phyloP scores from a whole-genome alignment of 2,329 filamentous ascomycete genomes.

The Aspergillus sp. region DNA sequence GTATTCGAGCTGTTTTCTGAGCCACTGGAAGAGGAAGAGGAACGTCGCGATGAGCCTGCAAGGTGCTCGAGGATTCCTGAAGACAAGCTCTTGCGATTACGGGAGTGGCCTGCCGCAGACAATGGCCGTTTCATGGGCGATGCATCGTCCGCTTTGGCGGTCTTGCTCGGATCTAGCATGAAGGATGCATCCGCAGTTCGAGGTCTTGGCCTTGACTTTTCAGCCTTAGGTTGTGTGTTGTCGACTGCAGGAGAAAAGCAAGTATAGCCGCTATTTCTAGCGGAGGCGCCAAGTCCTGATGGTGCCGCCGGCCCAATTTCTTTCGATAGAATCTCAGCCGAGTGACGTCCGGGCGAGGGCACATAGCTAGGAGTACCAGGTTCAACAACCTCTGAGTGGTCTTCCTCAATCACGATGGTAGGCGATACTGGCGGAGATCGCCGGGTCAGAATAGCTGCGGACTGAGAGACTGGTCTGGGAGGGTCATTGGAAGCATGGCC shows the following conservation, averaged over 20 bases:
- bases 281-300: conserved; percentile 67
- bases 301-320: conserved; percentile 75
- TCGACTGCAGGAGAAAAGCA: conserved; percentile 55
- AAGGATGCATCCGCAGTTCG: conserved; percentile 47
- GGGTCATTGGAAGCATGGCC: conserved; percentile 31
- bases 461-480: conserved; percentile 36
- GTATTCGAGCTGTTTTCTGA: conserved; percentile 35
- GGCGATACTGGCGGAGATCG: conserved; percentile 39
- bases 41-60: conserved; percentile 26
- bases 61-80: conserved; percentile 30
- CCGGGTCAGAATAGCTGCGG: conserved; percentile 31
- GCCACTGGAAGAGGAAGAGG: conserved; percentile 33
- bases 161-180: conserved; percentile 29
- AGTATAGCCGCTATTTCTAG: conserved; percentile 63
- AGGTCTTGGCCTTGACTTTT: conserved; percentile 38
- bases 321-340: conserved; percentile 82
- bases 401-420: conserved; percentile 20
- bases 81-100: conserved; percentile 34
- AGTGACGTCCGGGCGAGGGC: conserved; percentile 69
- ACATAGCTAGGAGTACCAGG: conserved; percentile 19
- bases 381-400: conserved; percentile 12
- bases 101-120: conserved; percentile 41
- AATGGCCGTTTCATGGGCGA: conserved; percentile 41
- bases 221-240: conserved; percentile 42
- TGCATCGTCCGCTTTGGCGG: conserved; percentile 18